Conservation (phyloP, 2,329 filamentous ascomycete genomes). For the Acephala macrosclerotiorum region DNA sequence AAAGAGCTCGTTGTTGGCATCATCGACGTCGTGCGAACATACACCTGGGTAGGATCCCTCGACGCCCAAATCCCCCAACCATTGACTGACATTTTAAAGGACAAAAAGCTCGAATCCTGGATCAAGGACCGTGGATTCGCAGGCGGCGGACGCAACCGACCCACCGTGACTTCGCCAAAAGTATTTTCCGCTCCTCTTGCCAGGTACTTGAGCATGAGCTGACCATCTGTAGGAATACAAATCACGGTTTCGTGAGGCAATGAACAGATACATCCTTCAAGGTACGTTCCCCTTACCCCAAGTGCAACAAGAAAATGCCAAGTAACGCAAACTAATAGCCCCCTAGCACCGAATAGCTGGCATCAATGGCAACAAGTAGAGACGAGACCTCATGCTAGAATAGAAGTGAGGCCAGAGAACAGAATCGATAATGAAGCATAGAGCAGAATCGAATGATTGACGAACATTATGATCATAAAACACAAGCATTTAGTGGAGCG, state of each 20-base stretch:
- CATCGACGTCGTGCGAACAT: constrained; percentile 97
- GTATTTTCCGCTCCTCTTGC: constrained; percentile 53
- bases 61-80: neutral
- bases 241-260: constrained; percentile 92
- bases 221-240: constrained; percentile 73
- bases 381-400: constrained; percentile 3
- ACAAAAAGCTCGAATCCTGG: constrained; percentile 99
- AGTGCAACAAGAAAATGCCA: neutral
- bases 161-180: constrained; percentile 95
- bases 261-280: constrained; percentile 77
- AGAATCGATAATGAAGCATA: neutral
- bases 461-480: neutral
- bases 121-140: constrained; percentile 95
- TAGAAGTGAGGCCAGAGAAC: neutral
- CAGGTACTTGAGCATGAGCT: neutral
- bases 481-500: neutral
- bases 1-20: constrained; percentile 97
- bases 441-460: neutral
- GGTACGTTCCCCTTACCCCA: constrained; percentile 26
- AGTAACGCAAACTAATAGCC: constrained; percentile 17
- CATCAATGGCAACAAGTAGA: constrained; percentile 31
- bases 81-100: constrained; percentile 46
- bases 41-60: constrained; percentile 72
- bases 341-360: constrained; percentile 37
- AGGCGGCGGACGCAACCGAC: constrained; percentile 78